These are phyloP conservation scores for Colletotrichum sp. DNA, from an alignment of 2,329 filamentous ascomycete genomes.

Conservation along the genomic window DNA sequence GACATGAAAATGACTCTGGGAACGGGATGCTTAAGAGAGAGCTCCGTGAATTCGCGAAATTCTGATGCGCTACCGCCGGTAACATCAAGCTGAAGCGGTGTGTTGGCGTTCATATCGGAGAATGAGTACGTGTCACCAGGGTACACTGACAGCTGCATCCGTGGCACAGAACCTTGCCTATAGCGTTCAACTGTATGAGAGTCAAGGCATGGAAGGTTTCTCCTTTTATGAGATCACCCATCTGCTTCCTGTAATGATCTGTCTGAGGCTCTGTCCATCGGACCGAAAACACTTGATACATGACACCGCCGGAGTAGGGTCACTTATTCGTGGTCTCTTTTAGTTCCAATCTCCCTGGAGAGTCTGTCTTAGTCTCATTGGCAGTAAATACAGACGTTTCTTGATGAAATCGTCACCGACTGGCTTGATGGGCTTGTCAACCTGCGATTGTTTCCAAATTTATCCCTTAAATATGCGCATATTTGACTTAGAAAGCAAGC, in stretches of 20 bases:
- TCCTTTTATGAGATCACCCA: accelerated
- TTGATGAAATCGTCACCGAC: too few species aligned
- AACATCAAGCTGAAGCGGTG: not conserved
- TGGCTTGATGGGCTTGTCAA: too few species aligned
- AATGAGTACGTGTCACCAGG: not conserved
- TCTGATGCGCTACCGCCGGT: not conserved
- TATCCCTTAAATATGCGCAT: too few species aligned
- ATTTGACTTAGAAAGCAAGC: too few species aligned
- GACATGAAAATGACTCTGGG: too few species aligned
- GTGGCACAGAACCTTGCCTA: not conserved
- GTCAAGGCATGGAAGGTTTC: not conserved
- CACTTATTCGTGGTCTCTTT: not conserved
- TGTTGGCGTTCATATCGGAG: not conserved
- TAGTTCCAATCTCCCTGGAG: not conserved
- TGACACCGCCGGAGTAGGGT: too few species aligned
- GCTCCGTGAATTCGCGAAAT: not conserved
- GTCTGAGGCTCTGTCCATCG: not conserved
- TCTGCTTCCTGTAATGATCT: not conserved
- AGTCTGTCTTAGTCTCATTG: not conserved
- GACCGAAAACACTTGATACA: not conserved
- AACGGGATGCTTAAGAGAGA: not conserved
- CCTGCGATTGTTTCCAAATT: too few species aligned
- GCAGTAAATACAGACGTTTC: too few species aligned
- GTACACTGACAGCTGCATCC: not conserved
- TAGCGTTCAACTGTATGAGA: not conserved